Conservation (phyloP, 2,329 filamentous ascomycete species). For the Magnaporthales sp. region DNA sequence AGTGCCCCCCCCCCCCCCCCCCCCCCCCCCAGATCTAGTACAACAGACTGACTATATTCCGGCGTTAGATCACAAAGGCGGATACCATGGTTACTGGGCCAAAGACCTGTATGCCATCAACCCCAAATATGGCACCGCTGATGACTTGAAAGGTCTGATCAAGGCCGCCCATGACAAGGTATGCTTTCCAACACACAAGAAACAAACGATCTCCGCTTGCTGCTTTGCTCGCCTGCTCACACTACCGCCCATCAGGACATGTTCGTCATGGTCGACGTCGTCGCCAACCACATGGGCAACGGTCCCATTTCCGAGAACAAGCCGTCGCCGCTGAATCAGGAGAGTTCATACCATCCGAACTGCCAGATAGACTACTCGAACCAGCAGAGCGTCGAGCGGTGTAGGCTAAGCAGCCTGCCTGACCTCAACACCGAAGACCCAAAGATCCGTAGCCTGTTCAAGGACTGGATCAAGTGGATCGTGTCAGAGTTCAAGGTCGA, state of each 20-base stretch:
- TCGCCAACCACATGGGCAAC: constrained; percentile 46
- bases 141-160: not conserved
- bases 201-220: not conserved
- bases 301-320: constrained; percentile 7
- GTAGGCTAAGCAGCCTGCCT: not conserved
- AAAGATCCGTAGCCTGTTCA: not conserved
- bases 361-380: not conserved
- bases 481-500: constrained; percentile 34
- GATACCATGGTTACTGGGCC: not conserved
- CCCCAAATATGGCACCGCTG: not conserved
- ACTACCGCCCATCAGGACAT: not conserved
- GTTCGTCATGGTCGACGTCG: constrained; percentile 36
- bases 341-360: not conserved
- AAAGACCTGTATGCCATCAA: not conserved
- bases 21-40: not conserved
- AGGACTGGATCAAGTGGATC: not conserved
- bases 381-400: not conserved
- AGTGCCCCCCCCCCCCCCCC: not conserved
- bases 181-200: not conserved
- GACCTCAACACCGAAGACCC: not conserved
- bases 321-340: not conserved
- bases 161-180: not conserved
- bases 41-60: not conserved
- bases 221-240: not conserved
- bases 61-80: not conserved